These are phyloP conservation scores for Phytophthora melonis DNA, from an alignment of 352 stramenopile genomes.

Conservation along the genomic window DNA sequence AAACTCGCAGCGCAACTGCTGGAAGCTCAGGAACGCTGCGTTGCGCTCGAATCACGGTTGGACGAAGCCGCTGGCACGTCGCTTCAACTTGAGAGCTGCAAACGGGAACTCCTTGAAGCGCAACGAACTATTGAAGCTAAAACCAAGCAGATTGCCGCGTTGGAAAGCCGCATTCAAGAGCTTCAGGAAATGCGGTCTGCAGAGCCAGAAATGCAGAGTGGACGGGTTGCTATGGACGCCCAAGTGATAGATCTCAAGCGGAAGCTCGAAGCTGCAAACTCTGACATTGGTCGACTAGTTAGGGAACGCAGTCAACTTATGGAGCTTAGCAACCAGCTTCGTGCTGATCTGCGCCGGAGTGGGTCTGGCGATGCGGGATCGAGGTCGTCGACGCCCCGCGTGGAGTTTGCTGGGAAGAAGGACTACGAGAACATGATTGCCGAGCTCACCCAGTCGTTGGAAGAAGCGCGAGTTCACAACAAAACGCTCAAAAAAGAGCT, in stretches of 20 bases:
- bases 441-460: slow-evolving; percentile 73
- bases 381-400: slow-evolving; percentile 21
- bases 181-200: slow-evolving; percentile 15
- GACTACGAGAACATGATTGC: slow-evolving; percentile 79
- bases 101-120: slow-evolving; percentile 56
- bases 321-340: slow-evolving; percentile 85
- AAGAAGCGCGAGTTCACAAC: slow-evolving; percentile 76
- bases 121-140: slow-evolving; percentile 52
- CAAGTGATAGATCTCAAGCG: slow-evolving; percentile 53
- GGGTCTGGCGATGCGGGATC: slow-evolving; percentile 28
- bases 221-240: slow-evolving; percentile 36
- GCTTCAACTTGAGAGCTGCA: slow-evolving; percentile 51
- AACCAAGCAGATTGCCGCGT: slow-evolving; percentile 51
- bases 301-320: slow-evolving; percentile 78
- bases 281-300: slow-evolving; percentile 72
- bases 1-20: slow-evolving; percentile 40
- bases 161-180: slow-evolving; percentile 48
- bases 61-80: slow-evolving; percentile 18
- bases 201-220: slow-evolving; percentile 27
- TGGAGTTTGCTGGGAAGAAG: slow-evolving; percentile 70
- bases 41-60: slow-evolving; percentile 54
- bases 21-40: slow-evolving; percentile 52
- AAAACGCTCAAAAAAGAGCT: slow-evolving; percentile 89
- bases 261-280: slow-evolving; percentile 55
- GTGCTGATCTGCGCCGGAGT: slow-evolving; percentile 61